Evolutionary conservation across 257 asterid species (phyloP), one percentile per base, ranked within the genome.

Genomic region (Solanum gracilifrons): DNA sequence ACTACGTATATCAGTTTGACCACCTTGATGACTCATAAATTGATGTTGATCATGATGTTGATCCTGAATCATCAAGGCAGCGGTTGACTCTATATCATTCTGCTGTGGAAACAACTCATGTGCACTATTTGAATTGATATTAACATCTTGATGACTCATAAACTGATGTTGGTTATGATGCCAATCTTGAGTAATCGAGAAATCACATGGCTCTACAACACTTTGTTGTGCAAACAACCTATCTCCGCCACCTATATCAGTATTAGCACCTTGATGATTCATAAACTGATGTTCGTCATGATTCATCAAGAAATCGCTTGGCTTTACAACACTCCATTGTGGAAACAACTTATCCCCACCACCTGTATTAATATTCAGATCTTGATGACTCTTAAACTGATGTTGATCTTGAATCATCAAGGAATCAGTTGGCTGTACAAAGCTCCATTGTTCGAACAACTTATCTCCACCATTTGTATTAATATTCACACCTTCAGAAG

Each of bases 281-380:
- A 93, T 41, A 41, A 84, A 35, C 1, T 84, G 37, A 13, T 60
- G n/a, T 23, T 60, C 29, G n/a, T 60, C 29, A n/a, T 60, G 29
- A 60, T 21, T 3, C 64, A 55, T 55, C 64, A 18, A 87, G 91
- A 95, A 93, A 87, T 95, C 97, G 43, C 94, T 87, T n/a, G 98
- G 93, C 87, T 95, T 98, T 85, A 95, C 96, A 48, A 91, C 86
- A 88, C 96, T 94, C 98, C 99, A 95, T 92, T 95, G 99, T 25
- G 97, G 96, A 73, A 21, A 60, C 55, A 90, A 23, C 29, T 60
- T 21, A 9, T 60, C 29, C 2, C 69, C 13, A 60, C 29, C 6
- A 60, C 69, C 13, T 60, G 69, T 23, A 9, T 21, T 3, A 60
- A 4, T 60, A 60, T 21, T 23, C 13, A 8, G 13, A 60, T n/a